phyloP scores from a whole-genome alignment of 176 grass and related monocot genomes.

The Musa acuminata region DNA sequence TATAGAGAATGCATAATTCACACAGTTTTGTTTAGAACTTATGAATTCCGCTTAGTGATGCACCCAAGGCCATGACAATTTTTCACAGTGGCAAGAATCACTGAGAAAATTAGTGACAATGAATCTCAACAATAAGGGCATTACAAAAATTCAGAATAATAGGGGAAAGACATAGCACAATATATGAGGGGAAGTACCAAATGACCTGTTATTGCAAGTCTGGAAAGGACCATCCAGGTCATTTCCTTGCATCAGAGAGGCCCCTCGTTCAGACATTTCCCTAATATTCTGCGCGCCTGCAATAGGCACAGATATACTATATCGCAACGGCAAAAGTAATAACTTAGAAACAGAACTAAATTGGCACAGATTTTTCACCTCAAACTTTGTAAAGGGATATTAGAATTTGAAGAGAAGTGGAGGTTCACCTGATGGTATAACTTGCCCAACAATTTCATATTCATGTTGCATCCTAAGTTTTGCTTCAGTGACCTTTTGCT shows the following conservation, averaged over 20 bases:
- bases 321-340: background rate
- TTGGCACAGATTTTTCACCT: background rate
- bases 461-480: slow-evolving; percentile 20
- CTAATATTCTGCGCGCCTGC: background rate
- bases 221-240: background rate
- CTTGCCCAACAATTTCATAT: slow-evolving; percentile 1
- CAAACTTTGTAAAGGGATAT: background rate
- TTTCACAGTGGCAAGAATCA: background rate
- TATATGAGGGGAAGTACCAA: background rate
- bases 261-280: background rate
- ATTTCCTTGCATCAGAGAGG: background rate
- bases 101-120: background rate
- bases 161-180: background rate
- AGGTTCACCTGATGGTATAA: background rate
- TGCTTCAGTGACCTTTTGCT: slow-evolving; percentile 21
- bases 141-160: background rate
- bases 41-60: background rate
- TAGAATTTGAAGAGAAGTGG: background rate
- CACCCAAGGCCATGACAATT: background rate
- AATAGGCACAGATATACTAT: background rate
- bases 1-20: no score
- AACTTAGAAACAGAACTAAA: background rate
- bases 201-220: slow-evolving; percentile 7
- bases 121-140: background rate
- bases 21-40: no score